Evolutionary conservation across 2,329 filamentous ascomycete genomes (phyloP).

Genomic region (Dendryphion nanum): DNA sequence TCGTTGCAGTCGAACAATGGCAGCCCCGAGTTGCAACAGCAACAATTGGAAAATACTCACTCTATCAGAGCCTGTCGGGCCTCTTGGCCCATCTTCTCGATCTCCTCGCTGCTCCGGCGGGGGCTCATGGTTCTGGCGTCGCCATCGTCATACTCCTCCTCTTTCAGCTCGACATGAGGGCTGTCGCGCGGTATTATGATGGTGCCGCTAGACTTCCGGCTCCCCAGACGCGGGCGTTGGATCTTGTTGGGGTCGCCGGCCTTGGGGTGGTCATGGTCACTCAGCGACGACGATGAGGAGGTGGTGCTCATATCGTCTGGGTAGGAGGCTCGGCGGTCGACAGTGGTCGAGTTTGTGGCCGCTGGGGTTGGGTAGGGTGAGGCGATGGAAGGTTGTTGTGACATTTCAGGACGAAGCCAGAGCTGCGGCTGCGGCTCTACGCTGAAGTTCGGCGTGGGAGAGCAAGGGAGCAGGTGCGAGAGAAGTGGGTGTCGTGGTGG

Average conservation of each 20-base stretch:
- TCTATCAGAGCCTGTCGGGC: conserved; percentile 66
- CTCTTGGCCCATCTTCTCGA: conserved; percentile 82
- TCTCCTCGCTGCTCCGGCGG: conserved; percentile 82
- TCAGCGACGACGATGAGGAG: conserved; percentile 47
- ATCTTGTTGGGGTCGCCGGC: conserved; percentile 49
- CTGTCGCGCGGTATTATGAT: conserved; percentile 79
- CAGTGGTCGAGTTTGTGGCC: conserved; percentile 10
- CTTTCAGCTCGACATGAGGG: conserved; percentile 68
- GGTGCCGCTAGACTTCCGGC: conserved; percentile 76
- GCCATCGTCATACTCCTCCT: conserved; percentile 76
- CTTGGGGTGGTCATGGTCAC: conserved; percentile 26
- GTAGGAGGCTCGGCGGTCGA: conserved; percentile 24
- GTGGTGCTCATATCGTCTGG: conserved; percentile 39
- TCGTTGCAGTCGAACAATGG: not conserved
- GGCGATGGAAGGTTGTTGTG: conserved; percentile 12
- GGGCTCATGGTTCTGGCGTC: conserved; percentile 96
- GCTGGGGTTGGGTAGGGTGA: conserved; percentile 27
- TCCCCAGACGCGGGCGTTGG: conserved; percentile 66
- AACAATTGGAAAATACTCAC: conserved; percentile 49
- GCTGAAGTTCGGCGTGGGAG: not conserved
- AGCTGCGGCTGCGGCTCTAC: conserved; percentile 2
- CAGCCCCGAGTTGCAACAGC: not conserved
- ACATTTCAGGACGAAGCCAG: conserved; percentile 1
- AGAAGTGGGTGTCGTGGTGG: no score
- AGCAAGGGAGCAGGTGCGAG: no score